Conservation (phyloP, 1,284 basidiomycete species). For the Papiliotrema flavescens region DNA sequence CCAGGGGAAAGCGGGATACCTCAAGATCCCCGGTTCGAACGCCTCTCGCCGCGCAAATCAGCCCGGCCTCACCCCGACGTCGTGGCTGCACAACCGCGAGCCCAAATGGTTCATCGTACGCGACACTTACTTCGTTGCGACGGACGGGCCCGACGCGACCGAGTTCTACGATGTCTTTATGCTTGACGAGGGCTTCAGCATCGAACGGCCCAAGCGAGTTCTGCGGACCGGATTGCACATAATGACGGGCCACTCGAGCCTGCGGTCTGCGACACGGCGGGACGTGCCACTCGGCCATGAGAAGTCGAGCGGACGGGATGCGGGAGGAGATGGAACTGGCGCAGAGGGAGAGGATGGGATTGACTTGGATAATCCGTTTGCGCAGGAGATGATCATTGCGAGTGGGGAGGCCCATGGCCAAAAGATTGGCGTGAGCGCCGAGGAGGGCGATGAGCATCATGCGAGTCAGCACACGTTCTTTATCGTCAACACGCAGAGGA, state of each 20-base stretch:
- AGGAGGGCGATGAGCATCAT: slow-evolving; percentile 31
- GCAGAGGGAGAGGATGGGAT: slow-evolving; percentile 16
- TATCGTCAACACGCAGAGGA: slow-evolving; percentile 84
- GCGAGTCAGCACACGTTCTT: slow-evolving; percentile 81
- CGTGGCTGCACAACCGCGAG: slow-evolving; percentile 66
- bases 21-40: slow-evolving; percentile 54
- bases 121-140: slow-evolving; percentile 85
- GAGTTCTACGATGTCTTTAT: slow-evolving; percentile 90
- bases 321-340: background rate
- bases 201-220: slow-evolving; percentile 57
- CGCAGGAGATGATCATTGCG: slow-evolving; percentile 25
- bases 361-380: slow-evolving; percentile 33
- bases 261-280: background rate
- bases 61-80: slow-evolving; percentile 45
- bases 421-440: slow-evolving; percentile 20
- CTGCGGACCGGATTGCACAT: slow-evolving; percentile 43
- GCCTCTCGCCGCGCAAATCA: slow-evolving; percentile 52
- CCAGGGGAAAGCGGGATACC: slow-evolving; percentile 80
- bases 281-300: background rate
- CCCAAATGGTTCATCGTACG: slow-evolving; percentile 90
- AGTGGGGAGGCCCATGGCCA: slow-evolving; percentile 31
- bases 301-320: slow-evolving; percentile 1
- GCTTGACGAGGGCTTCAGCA: slow-evolving; percentile 83
- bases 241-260: slow-evolving; percentile 22
- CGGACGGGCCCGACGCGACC: slow-evolving; percentile 82